phyloP scores from a whole-genome alignment of 2,329 filamentous ascomycete species.

The Colletotrichum musicola region DNA sequence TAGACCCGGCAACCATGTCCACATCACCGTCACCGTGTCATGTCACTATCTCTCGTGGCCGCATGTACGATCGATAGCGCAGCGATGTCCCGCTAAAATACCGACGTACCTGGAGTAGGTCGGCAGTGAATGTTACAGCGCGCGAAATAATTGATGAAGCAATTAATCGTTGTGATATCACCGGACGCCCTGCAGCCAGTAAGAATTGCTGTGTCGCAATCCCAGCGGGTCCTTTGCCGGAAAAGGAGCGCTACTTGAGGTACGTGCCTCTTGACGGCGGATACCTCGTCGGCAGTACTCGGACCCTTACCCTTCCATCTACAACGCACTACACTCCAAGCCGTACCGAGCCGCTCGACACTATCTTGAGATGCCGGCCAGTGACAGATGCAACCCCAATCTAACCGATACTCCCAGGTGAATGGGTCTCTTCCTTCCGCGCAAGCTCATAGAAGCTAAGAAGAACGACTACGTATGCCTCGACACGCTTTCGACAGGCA shows the following conservation, averaged over 20 bases:
- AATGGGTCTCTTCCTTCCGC: conserved; percentile 29
- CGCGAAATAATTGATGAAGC: conserved; percentile 13
- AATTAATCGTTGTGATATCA: background rate
- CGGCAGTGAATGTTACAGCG: background rate
- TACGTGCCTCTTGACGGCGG: conserved; percentile 5
- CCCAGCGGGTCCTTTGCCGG: too few relatives aligned
- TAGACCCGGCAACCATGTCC: too few relatives aligned
- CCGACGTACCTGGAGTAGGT: too few relatives aligned
- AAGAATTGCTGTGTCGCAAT: too few relatives aligned
- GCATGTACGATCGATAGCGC: too few relatives aligned
- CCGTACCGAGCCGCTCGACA: conserved; percentile 13
- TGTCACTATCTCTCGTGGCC: background rate
- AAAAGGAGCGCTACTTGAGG: background rate
- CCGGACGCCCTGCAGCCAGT: background rate
- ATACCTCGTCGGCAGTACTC: conserved; percentile 14
- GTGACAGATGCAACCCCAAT: conserved; percentile 34
- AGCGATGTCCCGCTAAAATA: too few relatives aligned
- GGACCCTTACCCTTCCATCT: conserved; percentile 3
- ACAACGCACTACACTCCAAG: background rate
- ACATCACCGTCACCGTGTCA: conserved; percentile 3
- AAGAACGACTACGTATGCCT: conserved; percentile 25
- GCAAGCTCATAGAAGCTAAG: conserved; percentile 30
- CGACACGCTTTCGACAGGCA: conserved; percentile 13
- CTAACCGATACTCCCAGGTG: conserved; percentile 35
- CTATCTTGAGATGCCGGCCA: conserved; percentile 13